Base-by-base conservation (phyloP, 352 stramenopile species). In the Globisporangium abappressorium region DNA sequence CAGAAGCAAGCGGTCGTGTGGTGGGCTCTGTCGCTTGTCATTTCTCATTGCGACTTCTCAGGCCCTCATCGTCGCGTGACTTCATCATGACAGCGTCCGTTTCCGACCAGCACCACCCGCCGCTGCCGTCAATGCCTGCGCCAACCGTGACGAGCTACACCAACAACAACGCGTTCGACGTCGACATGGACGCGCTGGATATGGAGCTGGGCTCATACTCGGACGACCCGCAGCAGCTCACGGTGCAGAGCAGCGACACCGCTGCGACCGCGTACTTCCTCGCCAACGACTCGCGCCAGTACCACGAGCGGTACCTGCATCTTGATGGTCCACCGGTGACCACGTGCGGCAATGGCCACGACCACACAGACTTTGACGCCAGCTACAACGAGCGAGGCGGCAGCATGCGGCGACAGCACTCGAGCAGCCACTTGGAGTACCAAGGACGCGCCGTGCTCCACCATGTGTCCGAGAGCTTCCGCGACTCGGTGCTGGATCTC, bases 401-500 rank as follows among this genome's bases (percentile, higher is more conserved):
- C 12, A 34, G 15, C 12, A 34, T 71, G 38, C 41, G 43, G 12
- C 49, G 66, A 30, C 61, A 68, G 47, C 22, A 51, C 20, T 72
- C 67, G 12, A 68, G 55, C 67, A 72, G 61, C 57, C 62, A 46
- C 47, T 56, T 70, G n/a, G 57, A 70, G 30, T 28, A 24, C 0
- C 38, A 14, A 36, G 46, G 68, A 22, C 66, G 61, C 33, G 71
- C 69, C 0, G 65, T 61, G 56, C 20, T 81, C 41, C 76, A 72
- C 12, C 72, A 75, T 18, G 60, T 74, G 34, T 79, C 69, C 43
- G 77, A 87, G 68, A 78, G 78, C 64, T 84, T 88, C 24, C 64
- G 71, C 5, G 84, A 89, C 68, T 88, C 85, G 8, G 66, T 84
- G 38, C 74, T 93, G 49, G 89, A 96, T 65, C 66, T 94, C 34